Percentiles rank a stretch among this genome's conserved stretches.
phyloP scores from a whole-genome alignment of 768 basidiomycete genomes.

The Stropharia rugosoannulata region DNA sequence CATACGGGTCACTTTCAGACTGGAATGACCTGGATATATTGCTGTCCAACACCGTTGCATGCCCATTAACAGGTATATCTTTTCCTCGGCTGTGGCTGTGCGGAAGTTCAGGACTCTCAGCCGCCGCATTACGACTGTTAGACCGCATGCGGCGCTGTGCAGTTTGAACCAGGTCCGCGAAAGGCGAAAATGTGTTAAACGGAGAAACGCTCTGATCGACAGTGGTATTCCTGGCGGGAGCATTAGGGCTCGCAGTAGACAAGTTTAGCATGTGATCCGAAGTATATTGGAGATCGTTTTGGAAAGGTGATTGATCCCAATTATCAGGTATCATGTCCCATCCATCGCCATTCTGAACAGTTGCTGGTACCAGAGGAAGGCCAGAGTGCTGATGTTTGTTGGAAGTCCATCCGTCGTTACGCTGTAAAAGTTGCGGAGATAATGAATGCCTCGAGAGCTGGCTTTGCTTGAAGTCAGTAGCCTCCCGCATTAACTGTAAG shows the following conservation, averaged over 20 bases:
- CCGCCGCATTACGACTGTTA: not conserved
- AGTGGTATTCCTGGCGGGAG: not conserved
- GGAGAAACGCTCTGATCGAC: not conserved
- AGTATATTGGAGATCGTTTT: constrained; percentile 4
- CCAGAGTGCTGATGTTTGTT: constrained; percentile 3
- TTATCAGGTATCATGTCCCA: constrained; percentile 8
- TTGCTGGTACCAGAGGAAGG: constrained; percentile 1
- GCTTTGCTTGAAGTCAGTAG: constrained; percentile 47
- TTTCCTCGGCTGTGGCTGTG: constrained; percentile 5
- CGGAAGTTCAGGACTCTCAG: constrained; percentile 1
- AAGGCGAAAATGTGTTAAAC: constrained; percentile 8
- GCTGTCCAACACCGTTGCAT: constrained; percentile 12
- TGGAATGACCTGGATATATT: constrained; percentile 24
- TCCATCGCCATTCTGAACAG: constrained; percentile 8
- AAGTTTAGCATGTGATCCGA: constrained; percentile 2
- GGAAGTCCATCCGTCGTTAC: constrained; percentile 10
- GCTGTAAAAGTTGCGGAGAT: constrained; percentile 6
- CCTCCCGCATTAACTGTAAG: constrained; percentile 57
- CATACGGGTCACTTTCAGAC: constrained; percentile 49
- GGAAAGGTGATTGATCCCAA: constrained; percentile 4
- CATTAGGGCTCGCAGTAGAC: not conserved
- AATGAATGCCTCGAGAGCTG: constrained; percentile 27
- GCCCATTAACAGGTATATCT: constrained; percentile 12
- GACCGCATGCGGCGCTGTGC: constrained; percentile 1
- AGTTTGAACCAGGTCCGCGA: constrained; percentile 10